Evolutionary conservation across 2,329 filamentous ascomycete genomes (phyloP).

Genomic region (Coccinonectria pachysandricola): DNA sequence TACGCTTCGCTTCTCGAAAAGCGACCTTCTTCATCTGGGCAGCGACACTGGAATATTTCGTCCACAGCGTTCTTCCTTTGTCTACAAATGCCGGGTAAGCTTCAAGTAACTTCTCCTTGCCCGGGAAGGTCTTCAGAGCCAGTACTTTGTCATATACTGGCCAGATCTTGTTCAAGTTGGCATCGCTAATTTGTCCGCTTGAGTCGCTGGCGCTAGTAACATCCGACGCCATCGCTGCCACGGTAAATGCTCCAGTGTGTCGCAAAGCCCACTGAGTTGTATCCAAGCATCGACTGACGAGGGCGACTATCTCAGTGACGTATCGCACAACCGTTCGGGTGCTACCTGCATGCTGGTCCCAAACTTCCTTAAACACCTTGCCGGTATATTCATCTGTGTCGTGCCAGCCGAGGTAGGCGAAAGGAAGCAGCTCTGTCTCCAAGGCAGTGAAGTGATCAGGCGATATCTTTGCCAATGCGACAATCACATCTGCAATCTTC

Average conservation of each 20-base stretch:
- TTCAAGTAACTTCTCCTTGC: conserved; percentile 76
- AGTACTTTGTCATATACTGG: conserved; percentile 72
- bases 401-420: conserved; percentile 79
- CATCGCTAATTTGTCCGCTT: conserved; percentile 47
- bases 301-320: conserved; percentile 65
- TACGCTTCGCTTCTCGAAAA: conserved; percentile 80
- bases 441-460: conserved; percentile 79
- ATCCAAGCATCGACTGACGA: conserved; percentile 59
- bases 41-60: conserved; percentile 39
- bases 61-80: conserved; percentile 49
- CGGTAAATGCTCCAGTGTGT: conserved; percentile 73
- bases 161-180: conserved; percentile 61
- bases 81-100: conserved; percentile 71
- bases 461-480: conserved; percentile 74
- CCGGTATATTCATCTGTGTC: conserved; percentile 73
- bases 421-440: conserved; percentile 66
- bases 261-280: conserved; percentile 84
- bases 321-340: conserved; percentile 74
- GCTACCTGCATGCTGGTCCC: conserved; percentile 84
- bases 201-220: conserved; percentile 49
- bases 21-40: conserved; percentile 69
- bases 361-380: conserved; percentile 74
- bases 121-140: conserved; percentile 81
- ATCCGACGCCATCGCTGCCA: conserved; percentile 62
- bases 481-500: conserved; percentile 72